A percentile compares a stretch with the other conserved stretches of the same genome.
Conservation (phyloP, 768 basidiomycete species). For the Tricholoma sp. region DNA sequence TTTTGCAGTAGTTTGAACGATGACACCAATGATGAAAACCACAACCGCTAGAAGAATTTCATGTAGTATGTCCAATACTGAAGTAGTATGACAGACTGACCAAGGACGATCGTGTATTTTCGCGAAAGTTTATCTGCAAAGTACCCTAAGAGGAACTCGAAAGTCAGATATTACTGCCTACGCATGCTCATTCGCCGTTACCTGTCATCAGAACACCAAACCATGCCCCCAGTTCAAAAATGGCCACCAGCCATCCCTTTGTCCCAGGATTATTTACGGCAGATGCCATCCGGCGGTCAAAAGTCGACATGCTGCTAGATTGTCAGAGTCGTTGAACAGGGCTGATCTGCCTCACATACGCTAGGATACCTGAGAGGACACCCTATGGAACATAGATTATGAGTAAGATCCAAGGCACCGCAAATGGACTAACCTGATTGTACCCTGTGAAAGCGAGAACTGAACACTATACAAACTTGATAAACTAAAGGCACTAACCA, state of each 20-base stretch:
- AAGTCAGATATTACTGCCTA: background rate
- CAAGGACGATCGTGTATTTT: conserved; percentile 65
- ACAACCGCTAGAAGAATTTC: conserved; percentile 42
- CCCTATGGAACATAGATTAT: conserved; percentile 32
- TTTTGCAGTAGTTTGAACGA: conserved; percentile 62
- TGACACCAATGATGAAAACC: conserved; percentile 66
- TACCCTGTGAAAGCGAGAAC: conserved; percentile 37
- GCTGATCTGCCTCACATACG: conserved; percentile 24
- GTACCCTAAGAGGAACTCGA: conserved; percentile 33
- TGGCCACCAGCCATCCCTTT: conserved; percentile 71
- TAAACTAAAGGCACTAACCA: conserved; percentile 5
- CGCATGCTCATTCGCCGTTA: conserved; percentile 3
- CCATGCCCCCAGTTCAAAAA: conserved; percentile 75
- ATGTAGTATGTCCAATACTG: conserved; percentile 2
- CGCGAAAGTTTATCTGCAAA: conserved; percentile 69
- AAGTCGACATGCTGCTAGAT: conserved; percentile 40
- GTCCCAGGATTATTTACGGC: conserved; percentile 46
- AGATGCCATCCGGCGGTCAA: conserved; percentile 49
- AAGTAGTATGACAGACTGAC: conserved; percentile 24
- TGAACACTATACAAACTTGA: background rate
- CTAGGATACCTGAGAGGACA: conserved; percentile 73
- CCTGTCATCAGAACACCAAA: conserved; percentile 70
- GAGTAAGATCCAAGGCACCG: background rate
- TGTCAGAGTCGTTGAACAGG: background rate
- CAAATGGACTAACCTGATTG: conserved; percentile 43